Conservation (phyloP, 139 green algal species). For the Chlamydomonas sphaeroides region DNA sequence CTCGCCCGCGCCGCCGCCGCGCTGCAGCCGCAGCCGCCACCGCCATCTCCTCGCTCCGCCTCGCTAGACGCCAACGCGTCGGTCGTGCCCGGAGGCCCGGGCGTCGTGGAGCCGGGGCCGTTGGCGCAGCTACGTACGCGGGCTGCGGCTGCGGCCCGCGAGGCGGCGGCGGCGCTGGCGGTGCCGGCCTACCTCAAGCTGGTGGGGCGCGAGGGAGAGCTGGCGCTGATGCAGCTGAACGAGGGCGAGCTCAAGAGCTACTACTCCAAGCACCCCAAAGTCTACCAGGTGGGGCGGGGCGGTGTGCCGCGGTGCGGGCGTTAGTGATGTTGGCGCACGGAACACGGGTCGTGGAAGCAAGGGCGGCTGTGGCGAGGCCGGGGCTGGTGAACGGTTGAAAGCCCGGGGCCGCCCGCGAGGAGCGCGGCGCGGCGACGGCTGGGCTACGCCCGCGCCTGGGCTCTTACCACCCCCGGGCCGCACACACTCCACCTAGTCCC, state of each 20-base stretch:
- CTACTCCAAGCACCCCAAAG: conserved; percentile 57
- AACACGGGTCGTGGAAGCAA: neutral
- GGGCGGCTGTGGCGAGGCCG: too few relatives aligned
- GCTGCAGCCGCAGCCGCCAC: too few relatives aligned
- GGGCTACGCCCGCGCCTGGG: neutral
- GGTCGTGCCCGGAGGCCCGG: neutral
- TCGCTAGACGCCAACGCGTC: neutral
- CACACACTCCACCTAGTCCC: neutral
- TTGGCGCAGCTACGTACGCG: too few relatives aligned
- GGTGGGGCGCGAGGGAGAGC: conserved; percentile 28
- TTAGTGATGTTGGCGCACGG: too few relatives aligned
- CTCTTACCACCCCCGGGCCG: neutral
- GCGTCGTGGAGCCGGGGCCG: neutral
- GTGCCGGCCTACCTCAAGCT: conserved; percentile 55
- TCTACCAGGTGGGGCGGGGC: conserved; percentile 43
- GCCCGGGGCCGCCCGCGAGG: too few relatives aligned
- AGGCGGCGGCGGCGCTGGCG: neutral
- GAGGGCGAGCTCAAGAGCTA: conserved; percentile 48
- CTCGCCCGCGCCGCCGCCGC: neutral
- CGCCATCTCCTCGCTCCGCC: neutral
- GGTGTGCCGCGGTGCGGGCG: neutral
- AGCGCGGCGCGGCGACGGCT: too few relatives aligned
- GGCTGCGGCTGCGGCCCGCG: too few relatives aligned
- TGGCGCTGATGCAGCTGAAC: conserved; percentile 56
- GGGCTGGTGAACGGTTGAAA: neutral